Evolutionary conservation across 306 rosid species (phyloP).

Genomic region (Quercus variabilis): DNA sequence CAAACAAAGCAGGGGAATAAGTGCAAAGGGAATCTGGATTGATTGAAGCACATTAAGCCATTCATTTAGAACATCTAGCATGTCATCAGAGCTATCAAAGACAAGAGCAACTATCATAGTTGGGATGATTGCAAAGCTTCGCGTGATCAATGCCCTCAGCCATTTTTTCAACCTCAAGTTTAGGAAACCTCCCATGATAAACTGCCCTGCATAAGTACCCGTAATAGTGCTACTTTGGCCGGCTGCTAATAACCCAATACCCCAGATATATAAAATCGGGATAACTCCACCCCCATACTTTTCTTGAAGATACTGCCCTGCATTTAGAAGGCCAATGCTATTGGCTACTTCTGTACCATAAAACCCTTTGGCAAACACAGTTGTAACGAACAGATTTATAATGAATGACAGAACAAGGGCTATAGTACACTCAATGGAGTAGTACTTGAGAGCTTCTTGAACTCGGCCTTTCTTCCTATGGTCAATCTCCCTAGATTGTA

Average conservation of each 20-base stretch:
- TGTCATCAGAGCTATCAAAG: slow-evolving; percentile 67
- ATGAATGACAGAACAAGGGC: slow-evolving; percentile 75
- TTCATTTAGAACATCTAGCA: slow-evolving; percentile 77
- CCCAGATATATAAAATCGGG: slow-evolving; percentile 95
- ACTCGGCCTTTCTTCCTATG: slow-evolving; percentile 65
- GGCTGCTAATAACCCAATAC: slow-evolving; percentile 85
- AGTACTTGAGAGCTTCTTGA: slow-evolving; percentile 90
- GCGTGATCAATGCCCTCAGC: slow-evolving; percentile 82
- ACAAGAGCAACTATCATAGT: slow-evolving; percentile 81
- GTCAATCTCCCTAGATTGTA: slow-evolving; percentile 81
- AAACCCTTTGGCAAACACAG: slow-evolving; percentile 91
- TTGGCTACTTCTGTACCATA: slow-evolving; percentile 70
- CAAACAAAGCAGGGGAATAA: slow-evolving; percentile 89
- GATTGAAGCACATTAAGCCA: slow-evolving; percentile 99
- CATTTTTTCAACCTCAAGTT: slow-evolving; percentile 88
- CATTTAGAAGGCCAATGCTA: slow-evolving; percentile 81
- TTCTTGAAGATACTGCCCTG: slow-evolving; percentile 87
- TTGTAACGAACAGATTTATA: slow-evolving; percentile 81
- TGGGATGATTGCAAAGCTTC: slow-evolving; percentile 85
- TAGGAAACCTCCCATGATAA: slow-evolving; percentile 96
- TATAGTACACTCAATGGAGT: slow-evolving; percentile 79
- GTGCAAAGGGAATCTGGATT: slow-evolving; percentile 93
- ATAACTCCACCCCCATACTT: slow-evolving; percentile 87
- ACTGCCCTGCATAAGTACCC: slow-evolving; percentile 99
- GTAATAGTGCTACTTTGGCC: slow-evolving; percentile 99